Evolutionary conservation across 495 filamentous ascomycete species (phyloP).

Genomic region (Thozetella sp.): DNA sequence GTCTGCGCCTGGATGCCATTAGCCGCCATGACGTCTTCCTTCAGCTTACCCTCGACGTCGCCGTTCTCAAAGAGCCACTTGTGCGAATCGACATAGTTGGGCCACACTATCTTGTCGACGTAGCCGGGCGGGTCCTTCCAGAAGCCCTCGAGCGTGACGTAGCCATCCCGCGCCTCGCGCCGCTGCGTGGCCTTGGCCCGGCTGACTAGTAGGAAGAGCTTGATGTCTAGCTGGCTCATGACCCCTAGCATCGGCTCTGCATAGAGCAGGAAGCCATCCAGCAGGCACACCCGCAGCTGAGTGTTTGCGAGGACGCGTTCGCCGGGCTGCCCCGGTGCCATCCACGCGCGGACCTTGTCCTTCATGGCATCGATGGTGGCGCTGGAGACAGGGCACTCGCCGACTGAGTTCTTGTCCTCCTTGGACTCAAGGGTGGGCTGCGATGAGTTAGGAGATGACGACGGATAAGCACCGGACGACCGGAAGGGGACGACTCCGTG

Average conservation of each 20-base stretch:
- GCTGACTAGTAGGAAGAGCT: slow-evolving; percentile 71
- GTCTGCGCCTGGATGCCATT: slow-evolving; percentile 48
- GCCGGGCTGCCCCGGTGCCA: slow-evolving; percentile 29
- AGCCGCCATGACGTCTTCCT: slow-evolving; percentile 37
- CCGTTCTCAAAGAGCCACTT: slow-evolving; percentile 69
- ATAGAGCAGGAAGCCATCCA: slow-evolving; percentile 89
- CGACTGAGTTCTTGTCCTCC: slow-evolving; percentile 74
- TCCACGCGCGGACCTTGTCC: slow-evolving; percentile 41
- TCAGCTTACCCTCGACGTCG: slow-evolving; percentile 57
- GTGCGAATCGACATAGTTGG: slow-evolving; percentile 82
- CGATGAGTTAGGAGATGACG: slow-evolving; percentile 3
- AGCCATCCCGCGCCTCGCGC: slow-evolving; percentile 74
- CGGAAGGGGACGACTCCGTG: slow-evolving; percentile 12
- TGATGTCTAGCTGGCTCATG: slow-evolving; percentile 65
- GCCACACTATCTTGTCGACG: slow-evolving; percentile 95
- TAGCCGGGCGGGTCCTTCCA: slow-evolving; percentile 95
- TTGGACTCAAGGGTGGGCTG: slow-evolving; percentile 64
- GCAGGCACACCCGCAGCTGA: slow-evolving; percentile 52
- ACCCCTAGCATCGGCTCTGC: slow-evolving; percentile 42
- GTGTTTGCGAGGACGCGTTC: slow-evolving; percentile 21
- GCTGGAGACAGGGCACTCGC: slow-evolving; percentile 43
- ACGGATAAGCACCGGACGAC: neutral
- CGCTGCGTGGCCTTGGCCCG: slow-evolving; percentile 62
- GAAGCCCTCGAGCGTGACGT: slow-evolving; percentile 88
- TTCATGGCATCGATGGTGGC: slow-evolving; percentile 36